A percentile compares a stretch with the other conserved stretches of the same genome.
Evolutionary conservation across 176 grass and related monocot species (phyloP).

Genomic region (Oryza officinalis): DNA sequence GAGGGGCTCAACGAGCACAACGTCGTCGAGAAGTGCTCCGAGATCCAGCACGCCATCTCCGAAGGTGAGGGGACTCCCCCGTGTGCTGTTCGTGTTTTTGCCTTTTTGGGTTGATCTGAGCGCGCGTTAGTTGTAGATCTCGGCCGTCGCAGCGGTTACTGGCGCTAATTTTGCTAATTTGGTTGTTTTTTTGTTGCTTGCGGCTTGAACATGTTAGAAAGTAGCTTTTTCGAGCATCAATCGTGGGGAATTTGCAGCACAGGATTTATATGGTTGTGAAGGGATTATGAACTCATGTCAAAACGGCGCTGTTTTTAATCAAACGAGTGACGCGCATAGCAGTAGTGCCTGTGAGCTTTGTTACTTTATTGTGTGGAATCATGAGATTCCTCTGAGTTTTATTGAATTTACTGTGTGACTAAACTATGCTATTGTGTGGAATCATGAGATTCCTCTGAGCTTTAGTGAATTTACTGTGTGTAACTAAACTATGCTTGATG

Average conservation of each 20-base stretch:
- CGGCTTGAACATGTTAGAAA: background rate
- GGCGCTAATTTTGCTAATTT: background rate
- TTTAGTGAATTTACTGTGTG: background rate
- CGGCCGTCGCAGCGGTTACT: background rate
- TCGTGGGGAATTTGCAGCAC: background rate
- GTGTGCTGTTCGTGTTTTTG: background rate
- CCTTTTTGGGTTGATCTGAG: slow-evolving; percentile 4
- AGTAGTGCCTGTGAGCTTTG: background rate
- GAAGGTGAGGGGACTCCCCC: slow-evolving; percentile 59
- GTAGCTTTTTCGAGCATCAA: background rate
- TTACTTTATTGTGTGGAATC: slow-evolving; percentile 5
- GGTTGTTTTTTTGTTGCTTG: slow-evolving; percentile 24
- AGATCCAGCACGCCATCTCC: slow-evolving; percentile 89
- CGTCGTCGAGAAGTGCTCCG: slow-evolving; percentile 84
- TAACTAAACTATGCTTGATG: background rate
- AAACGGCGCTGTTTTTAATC: background rate
- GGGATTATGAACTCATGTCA: background rate
- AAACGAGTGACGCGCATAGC: background rate
- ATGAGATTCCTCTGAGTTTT: background rate
- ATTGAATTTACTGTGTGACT: background rate
- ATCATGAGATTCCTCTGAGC: background rate
- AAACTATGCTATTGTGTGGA: background rate
- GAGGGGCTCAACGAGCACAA: slow-evolving; percentile 89
- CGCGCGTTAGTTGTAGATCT: slow-evolving; percentile 13
- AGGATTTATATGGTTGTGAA: background rate